These are phyloP conservation scores for Claviceps capensis DNA, from an alignment of 2,329 filamentous ascomycete genomes.

Conservation along the genomic window DNA sequence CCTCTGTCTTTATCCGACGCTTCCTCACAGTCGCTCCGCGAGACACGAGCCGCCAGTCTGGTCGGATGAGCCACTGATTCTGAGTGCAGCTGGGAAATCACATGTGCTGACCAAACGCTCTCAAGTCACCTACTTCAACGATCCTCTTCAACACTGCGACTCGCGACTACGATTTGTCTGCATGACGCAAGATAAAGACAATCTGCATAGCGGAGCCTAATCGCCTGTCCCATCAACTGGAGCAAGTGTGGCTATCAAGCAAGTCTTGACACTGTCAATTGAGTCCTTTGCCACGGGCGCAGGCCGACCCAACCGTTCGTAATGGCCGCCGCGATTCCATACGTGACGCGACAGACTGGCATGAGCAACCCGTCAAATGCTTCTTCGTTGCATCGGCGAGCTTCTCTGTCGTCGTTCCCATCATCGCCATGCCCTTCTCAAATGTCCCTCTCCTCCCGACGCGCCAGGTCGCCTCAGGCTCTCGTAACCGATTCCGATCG, in stretches of 20 bases:
- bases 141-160: background rate
- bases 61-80: conserved; percentile 3
- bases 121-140: background rate
- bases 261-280: background rate
- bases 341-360: conserved; percentile 25
- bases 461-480: conserved; percentile 41
- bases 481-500: conserved; percentile 38
- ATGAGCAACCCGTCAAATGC: conserved; percentile 22
- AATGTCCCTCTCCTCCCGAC: conserved; percentile 40
- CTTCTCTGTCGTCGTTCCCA: conserved; percentile 53
- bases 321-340: conserved; percentile 30
- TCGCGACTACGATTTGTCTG: background rate
- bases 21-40: background rate
- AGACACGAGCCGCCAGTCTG: background rate
- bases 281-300: background rate
- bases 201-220: background rate
- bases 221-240: background rate
- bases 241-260: background rate
- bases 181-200: background rate
- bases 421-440: conserved; percentile 44
- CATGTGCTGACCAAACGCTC: background rate
- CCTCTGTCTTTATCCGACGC: background rate
- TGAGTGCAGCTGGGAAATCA: background rate
- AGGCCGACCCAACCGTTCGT: background rate
- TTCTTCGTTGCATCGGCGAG: conserved; percentile 23